Evolutionary conservation across 2,329 filamentous ascomycete species (phyloP), one percentile per base, ranked within the genome.

Genomic region (Neopestalotiopsis rosae): DNA sequence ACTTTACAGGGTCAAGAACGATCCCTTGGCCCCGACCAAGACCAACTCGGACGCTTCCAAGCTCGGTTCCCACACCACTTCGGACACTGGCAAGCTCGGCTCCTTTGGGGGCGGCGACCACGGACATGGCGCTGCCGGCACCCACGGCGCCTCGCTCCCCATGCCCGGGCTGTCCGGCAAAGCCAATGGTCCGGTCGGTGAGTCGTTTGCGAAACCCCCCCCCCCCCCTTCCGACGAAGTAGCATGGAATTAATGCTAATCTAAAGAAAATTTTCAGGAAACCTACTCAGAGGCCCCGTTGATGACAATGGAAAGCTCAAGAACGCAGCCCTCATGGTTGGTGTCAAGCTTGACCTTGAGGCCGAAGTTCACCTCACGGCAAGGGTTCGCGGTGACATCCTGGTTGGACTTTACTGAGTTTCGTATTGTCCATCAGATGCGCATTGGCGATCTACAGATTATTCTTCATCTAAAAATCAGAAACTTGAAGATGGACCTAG

Each of bases 271-370:
- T 65, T 3, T 68, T 24, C 62, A 87, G 86, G 86, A 65, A 82
- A 85, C 72, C 83, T 90, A 42, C 84, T 90, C 74, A 88, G 87
- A 77, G 88, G 88, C 4, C 83, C 88, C 34, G 84, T 86, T 34
- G 87, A 89, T 71, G 85, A 86, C 40, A 81, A 88, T 65, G 88
- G 88, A 69, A 85, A 87, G 72, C 81, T 87, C 70, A 90, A 89
- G 79, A 82, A 85, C 66, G 86, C 88, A 6, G 87, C 86, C 2
- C 81, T 90, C 69, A 82, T 90, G 77, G 81, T 90, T 59, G 88
- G 88, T 69, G 88, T 90, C 81, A 90, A 90, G 81, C 81, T 90
- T 61, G 88, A 90, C 76, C 80, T 90, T 61, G 88, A 90, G 77
- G 88, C 88, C 64, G 88, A 90, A 75, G 85, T 90, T 56, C 87